A percentile compares a stretch with the other conserved stretches of the same genome.
Evolutionary conservation across 2,329 filamentous ascomycete species (phyloP).

Genomic region (Lanzia echinophila): DNA sequence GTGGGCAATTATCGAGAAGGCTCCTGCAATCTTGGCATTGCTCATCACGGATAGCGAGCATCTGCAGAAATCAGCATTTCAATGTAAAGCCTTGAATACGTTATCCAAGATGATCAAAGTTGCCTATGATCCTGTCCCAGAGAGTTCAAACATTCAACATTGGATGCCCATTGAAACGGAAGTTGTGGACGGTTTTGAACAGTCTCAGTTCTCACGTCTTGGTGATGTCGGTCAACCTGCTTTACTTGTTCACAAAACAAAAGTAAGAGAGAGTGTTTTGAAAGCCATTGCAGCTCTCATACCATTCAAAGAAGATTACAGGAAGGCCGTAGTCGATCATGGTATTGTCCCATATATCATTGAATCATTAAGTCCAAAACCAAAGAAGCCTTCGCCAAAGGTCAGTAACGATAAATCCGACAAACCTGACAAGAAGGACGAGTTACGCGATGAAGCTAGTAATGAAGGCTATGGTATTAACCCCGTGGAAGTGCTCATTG

Average conservation of each 20-base stretch:
- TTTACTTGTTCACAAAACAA: constrained; percentile 60
- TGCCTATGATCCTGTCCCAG: constrained; percentile 53
- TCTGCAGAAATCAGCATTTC: constrained; percentile 75
- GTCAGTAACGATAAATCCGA: constrained; percentile 32
- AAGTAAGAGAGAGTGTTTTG: constrained; percentile 67
- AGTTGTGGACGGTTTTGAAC: constrained; percentile 12
- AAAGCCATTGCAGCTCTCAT: constrained; percentile 77
- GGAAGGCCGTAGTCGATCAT: constrained; percentile 74
- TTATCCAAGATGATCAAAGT: constrained; percentile 59
- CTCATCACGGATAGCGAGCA: constrained; percentile 72
- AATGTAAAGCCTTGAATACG: constrained; percentile 56
- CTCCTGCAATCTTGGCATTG: constrained; percentile 69
- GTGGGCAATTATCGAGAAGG: constrained; percentile 57
- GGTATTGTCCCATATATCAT: constrained; percentile 78
- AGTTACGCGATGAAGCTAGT: constrained; percentile 15
- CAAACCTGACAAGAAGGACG: constrained; percentile 22
- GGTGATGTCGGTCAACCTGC: constrained; percentile 56
- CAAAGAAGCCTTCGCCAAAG: constrained; percentile 41
- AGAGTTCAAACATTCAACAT: constrained; percentile 41
- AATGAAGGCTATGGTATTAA: constrained; percentile 59
- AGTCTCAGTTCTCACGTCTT: constrained; percentile 40
- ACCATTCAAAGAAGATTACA: constrained; percentile 73
- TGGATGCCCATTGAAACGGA: constrained; percentile 40
- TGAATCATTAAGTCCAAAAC: constrained; percentile 66
- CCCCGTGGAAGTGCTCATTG: constrained; percentile 69